These are phyloP conservation scores for Phialophora macrospora DNA, from an alignment of 2,329 filamentous ascomycete genomes.

Conservation along the genomic window DNA sequence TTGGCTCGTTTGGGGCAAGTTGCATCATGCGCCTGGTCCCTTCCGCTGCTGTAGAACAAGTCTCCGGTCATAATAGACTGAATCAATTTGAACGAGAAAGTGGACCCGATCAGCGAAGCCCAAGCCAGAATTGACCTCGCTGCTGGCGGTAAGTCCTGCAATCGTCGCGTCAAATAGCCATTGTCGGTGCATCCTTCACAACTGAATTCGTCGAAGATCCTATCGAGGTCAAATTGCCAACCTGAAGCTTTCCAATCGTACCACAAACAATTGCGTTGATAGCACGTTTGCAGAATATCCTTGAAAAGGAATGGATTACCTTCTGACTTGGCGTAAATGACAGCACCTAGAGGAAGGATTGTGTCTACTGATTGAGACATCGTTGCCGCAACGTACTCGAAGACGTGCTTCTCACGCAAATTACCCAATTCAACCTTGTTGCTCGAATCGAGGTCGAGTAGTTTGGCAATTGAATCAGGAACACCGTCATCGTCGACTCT, in stretches of 20 bases:
- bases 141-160: constrained; percentile 74
- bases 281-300: constrained; percentile 85
- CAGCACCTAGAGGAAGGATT: constrained; percentile 75
- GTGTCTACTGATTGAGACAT: constrained; percentile 75
- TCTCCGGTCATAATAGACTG: constrained; percentile 76
- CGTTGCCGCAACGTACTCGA: constrained; percentile 80
- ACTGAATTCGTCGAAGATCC: constrained; percentile 82
- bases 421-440: constrained; percentile 70
- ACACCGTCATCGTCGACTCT: constrained; percentile 68
- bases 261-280: constrained; percentile 85
- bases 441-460: constrained; percentile 64
- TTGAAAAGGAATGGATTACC: constrained; percentile 91
- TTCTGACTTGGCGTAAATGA: constrained; percentile 84
- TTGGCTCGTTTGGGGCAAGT: constrained; percentile 49
- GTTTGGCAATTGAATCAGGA: constrained; percentile 47
- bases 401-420: constrained; percentile 77
- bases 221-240: constrained; percentile 86
- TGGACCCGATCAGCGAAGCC: constrained; percentile 80
- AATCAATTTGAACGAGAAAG: constrained; percentile 82
- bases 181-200: constrained; percentile 81
- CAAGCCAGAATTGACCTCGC: constrained; percentile 82
- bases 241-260: constrained; percentile 82
- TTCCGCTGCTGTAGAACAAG: constrained; percentile 61
- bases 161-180: constrained; percentile 77
- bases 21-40: constrained; percentile 45